These are phyloP conservation scores for Ambispora gerdemannii DNA, from an alignment of 192 early-diverging fungal species.

Conservation along the genomic window DNA sequence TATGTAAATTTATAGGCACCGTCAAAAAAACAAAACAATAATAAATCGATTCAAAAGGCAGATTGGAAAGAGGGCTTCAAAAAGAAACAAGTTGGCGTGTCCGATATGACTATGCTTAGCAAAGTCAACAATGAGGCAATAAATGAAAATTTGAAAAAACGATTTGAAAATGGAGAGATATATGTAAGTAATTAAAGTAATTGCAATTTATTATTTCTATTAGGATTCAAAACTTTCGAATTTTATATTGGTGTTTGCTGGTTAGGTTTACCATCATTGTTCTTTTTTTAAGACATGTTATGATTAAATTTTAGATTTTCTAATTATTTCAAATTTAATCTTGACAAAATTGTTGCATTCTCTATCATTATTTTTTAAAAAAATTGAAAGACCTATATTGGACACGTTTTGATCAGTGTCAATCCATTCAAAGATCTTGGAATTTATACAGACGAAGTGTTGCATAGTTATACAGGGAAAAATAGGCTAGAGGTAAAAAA, in stretches of 20 bases:
- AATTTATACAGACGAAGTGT: slow-evolving; percentile 89
- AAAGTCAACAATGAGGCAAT: slow-evolving; percentile 96
- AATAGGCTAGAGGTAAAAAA: slow-evolving; percentile 71
- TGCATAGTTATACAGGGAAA: slow-evolving; percentile 82
- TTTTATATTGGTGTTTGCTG: too few species aligned
- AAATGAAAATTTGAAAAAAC: slow-evolving; percentile 89
- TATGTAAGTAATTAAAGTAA: slow-evolving; percentile 63
- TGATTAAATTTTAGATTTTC: too few species aligned
- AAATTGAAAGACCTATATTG: slow-evolving; percentile 82
- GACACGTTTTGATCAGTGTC: slow-evolving; percentile 83
- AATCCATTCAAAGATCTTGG: slow-evolving; percentile 97
- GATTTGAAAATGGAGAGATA: slow-evolving; percentile 81
- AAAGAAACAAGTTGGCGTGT: slow-evolving; percentile 77
- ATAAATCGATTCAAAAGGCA: slow-evolving; percentile 42
- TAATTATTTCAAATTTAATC: too few species aligned
- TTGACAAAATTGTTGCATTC: too few species aligned
- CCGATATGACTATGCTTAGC: slow-evolving; percentile 88
- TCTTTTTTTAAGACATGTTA: too few species aligned
- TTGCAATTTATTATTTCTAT: too few species aligned
- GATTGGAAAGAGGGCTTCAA: slow-evolving; percentile 74
- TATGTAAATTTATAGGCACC: neutral
- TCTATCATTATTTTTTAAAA: neutral
- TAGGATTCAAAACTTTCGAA: too few species aligned
- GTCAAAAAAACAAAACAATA: neutral
- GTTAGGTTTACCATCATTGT: too few species aligned